phyloP scores from a whole-genome alignment of 495 filamentous ascomycete genomes.

The Rhypophila decipiens region DNA sequence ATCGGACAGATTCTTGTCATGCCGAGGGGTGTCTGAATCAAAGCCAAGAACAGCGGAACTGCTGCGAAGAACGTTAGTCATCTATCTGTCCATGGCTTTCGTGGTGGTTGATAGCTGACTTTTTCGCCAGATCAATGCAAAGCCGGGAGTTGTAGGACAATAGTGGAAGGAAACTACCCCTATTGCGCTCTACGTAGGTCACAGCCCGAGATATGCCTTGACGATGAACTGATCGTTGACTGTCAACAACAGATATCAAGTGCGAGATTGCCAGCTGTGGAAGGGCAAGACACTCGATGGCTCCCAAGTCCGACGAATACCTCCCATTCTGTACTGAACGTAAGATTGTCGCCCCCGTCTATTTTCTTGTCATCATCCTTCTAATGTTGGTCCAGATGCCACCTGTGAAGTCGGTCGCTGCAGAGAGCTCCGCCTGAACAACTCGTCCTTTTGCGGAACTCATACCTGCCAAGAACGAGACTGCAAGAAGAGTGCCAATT shows the following conservation, averaged over 20 bases:
- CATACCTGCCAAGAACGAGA: constrained; percentile 25
- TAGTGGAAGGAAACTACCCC: constrained; percentile 12
- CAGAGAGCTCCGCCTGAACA: constrained; percentile 6
- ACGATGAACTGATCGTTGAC: background rate
- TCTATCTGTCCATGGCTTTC: background rate
- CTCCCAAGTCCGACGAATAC: constrained; percentile 15
- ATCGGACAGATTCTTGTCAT: constrained; percentile 14
- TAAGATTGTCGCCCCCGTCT: constrained; percentile 14
- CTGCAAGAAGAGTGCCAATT: constrained; percentile 15
- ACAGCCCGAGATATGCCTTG: background rate
- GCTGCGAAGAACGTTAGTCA: constrained; percentile 17
- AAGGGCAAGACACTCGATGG: constrained; percentile 7
- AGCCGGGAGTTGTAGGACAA: constrained; percentile 12
- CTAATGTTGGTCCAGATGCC: constrained; percentile 24
- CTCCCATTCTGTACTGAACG: constrained; percentile 20
- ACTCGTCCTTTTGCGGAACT: constrained; percentile 15
- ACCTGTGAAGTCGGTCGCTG: constrained; percentile 19
- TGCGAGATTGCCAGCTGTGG: constrained; percentile 14
- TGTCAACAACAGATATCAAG: constrained; percentile 12
- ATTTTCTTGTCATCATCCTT: too few relatives aligned
- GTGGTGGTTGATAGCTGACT: background rate
- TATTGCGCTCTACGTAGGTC: constrained; percentile 20
- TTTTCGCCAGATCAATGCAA: constrained; percentile 16
- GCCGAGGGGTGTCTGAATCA: constrained; percentile 16
- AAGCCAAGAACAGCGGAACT: constrained; percentile 15